These are phyloP conservation scores for Neofusicoccum kwambonambiense DNA, from an alignment of 2,329 filamentous ascomycete species.

Conservation along the genomic window DNA sequence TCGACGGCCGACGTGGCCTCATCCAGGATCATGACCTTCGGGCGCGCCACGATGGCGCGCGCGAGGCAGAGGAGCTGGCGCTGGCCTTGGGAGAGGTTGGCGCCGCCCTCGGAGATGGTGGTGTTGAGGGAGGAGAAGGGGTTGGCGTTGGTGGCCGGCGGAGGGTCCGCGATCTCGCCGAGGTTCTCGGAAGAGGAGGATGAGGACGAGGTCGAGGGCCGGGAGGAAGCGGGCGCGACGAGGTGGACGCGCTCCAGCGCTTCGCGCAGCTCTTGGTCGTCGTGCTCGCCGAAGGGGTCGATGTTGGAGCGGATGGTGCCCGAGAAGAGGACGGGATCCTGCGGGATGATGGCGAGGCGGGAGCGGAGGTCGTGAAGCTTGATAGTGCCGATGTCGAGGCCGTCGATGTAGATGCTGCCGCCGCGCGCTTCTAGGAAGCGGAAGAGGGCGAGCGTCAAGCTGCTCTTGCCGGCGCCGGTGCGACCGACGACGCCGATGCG, in stretches of 20 bases:
- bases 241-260: slow-evolving; percentile 70
- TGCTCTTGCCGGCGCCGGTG: slow-evolving; percentile 76
- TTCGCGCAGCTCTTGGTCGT: slow-evolving; percentile 67
- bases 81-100: slow-evolving; percentile 25
- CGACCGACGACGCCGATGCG: slow-evolving; percentile 64
- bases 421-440: slow-evolving; percentile 64
- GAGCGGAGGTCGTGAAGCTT: slow-evolving; percentile 68
- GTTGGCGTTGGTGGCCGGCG: slow-evolving; percentile 20
- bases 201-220: not conserved
- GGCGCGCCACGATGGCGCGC: slow-evolving; percentile 42
- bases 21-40: slow-evolving; percentile 77
- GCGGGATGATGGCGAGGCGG: slow-evolving; percentile 77
- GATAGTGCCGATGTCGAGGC: slow-evolving; percentile 71
- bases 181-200: not conserved
- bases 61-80: slow-evolving; percentile 26
- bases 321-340: slow-evolving; percentile 79
- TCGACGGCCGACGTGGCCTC: slow-evolving; percentile 68
- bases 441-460: slow-evolving; percentile 72
- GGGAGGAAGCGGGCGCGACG: slow-evolving; percentile 27
- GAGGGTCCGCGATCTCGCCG: not conserved
- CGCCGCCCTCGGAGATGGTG: slow-evolving; percentile 21
- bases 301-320: slow-evolving; percentile 75
- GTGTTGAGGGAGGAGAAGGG: slow-evolving; percentile 22
- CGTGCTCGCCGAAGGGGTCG: slow-evolving; percentile 71
- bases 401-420: slow-evolving; percentile 63